Evolutionary conservation across 2,329 filamentous ascomycete species (phyloP).

Genomic region (Aspergillus terreus): DNA sequence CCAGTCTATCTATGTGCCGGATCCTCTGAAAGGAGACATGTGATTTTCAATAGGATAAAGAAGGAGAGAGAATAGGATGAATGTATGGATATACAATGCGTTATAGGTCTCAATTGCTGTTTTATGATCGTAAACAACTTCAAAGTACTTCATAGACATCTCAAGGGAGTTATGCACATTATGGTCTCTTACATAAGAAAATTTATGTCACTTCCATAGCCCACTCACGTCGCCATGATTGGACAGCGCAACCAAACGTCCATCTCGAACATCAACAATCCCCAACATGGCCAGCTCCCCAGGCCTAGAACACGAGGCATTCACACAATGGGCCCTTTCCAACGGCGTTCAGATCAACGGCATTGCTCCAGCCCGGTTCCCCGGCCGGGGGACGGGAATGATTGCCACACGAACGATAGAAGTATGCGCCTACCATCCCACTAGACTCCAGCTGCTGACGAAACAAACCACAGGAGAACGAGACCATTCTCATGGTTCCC

Average conservation of each 20-base stretch:
- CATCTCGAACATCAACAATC: conserved; percentile 1
- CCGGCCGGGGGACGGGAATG: conserved; percentile 71
- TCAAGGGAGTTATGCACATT: no score
- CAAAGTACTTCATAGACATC: no score
- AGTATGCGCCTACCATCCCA: conserved; percentile 39
- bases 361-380: conserved; percentile 63
- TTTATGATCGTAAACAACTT: no score
- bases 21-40: not conserved
- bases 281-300: conserved; percentile 10
- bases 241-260: not conserved
- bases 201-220: not conserved
- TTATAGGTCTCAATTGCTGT: no score
- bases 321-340: conserved; percentile 62
- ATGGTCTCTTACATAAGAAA: not conserved
- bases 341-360: conserved; percentile 65
- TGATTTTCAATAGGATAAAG: no score
- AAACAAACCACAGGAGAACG: conserved; percentile 43
- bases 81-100: no score
- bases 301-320: conserved; percentile 39
- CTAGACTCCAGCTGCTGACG: no score
- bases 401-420: conserved; percentile 63
- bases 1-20: not conserved
- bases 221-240: not conserved
- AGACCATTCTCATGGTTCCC: conserved; percentile 63
- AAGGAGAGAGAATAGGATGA: no score